These are phyloP conservation scores for Xylaria intraflava DNA, from an alignment of 495 filamentous ascomycete species.

Conservation along the genomic window DNA sequence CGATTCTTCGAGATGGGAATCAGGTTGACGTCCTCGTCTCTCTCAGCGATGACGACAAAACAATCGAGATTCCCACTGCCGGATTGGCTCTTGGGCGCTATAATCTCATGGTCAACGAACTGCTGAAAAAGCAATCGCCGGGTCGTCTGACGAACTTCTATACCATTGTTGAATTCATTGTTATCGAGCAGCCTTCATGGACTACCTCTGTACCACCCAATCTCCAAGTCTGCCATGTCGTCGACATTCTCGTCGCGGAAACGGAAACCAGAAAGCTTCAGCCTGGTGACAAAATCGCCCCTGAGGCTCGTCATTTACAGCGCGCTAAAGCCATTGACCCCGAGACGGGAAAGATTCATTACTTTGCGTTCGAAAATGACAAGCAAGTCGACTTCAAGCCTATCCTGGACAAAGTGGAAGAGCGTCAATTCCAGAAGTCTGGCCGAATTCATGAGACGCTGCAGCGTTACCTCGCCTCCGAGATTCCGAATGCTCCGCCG, in stretches of 20 bases:
- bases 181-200: background rate
- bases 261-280: background rate
- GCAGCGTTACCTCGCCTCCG: background rate
- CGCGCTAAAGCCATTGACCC: background rate
- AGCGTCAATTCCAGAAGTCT: background rate
- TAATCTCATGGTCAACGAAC: background rate
- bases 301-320: background rate
- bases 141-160: background rate
- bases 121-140: background rate
- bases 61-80: background rate
- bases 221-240: background rate
- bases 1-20: background rate
- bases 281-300: background rate
- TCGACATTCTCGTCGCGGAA: background rate
- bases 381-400: background rate
- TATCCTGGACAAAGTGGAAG: background rate
- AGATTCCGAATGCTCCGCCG: background rate
- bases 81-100: background rate
- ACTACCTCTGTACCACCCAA: background rate
- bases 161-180: background rate
- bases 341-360: background rate
- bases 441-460: background rate
- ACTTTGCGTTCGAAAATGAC: background rate
- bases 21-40: background rate
- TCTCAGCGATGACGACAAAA: background rate